These are phyloP conservation scores for Cladosporium phlei DNA, from an alignment of 2,329 filamentous ascomycete species.

Conservation along the genomic window DNA sequence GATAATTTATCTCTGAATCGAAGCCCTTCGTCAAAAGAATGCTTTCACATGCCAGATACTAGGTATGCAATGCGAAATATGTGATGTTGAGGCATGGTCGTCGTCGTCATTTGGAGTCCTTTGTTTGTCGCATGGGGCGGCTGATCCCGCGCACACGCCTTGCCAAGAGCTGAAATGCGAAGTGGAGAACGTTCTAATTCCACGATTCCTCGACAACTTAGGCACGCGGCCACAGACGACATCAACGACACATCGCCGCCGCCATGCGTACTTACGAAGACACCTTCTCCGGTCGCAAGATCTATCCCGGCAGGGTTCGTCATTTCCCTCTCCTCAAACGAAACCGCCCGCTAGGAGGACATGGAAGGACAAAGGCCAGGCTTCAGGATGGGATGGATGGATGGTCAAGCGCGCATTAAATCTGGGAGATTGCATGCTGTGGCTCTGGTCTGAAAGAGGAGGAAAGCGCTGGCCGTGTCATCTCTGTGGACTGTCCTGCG, in stretches of 20 bases:
- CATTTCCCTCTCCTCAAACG: not conserved
- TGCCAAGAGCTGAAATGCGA: too few species aligned
- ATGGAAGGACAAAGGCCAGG: not conserved
- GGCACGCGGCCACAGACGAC: too few species aligned
- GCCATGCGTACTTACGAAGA: constrained; percentile 74
- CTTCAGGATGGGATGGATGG: constrained; percentile 21
- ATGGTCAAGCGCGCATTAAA: constrained; percentile 4
- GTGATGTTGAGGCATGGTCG: too few species aligned
- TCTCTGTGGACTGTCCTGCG: not conserved
- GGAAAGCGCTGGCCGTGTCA: not conserved
- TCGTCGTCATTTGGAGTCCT: too few species aligned
- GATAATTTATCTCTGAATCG: too few species aligned
- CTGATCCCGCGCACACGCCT: too few species aligned
- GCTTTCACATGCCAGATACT: too few species aligned
- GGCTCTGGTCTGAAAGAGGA: not conserved
- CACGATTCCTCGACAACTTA: too few species aligned
- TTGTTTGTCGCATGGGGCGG: too few species aligned
- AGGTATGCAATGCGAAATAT: too few species aligned
- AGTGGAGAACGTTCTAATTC: too few species aligned
- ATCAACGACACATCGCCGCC: constrained; percentile 38
- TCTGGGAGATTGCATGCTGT: not conserved
- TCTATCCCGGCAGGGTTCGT: constrained; percentile 70
- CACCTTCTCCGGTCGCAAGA: constrained; percentile 71
- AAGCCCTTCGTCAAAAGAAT: too few species aligned
- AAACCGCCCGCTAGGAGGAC: not conserved